Conservation (phyloP, 164 flowering plant species). For the Magnolia officinalis region DNA sequence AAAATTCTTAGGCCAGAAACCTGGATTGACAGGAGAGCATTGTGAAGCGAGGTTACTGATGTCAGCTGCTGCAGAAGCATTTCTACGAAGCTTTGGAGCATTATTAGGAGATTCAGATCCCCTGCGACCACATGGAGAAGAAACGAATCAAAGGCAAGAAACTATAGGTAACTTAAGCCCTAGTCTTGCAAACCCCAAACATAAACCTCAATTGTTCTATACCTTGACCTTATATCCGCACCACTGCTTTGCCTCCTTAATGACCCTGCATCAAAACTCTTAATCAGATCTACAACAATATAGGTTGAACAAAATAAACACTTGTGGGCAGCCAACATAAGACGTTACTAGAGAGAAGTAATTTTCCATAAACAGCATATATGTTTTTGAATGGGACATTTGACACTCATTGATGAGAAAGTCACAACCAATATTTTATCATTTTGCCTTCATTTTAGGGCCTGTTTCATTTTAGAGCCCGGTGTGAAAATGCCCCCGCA, state of each 20-base stretch:
- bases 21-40: slow-evolving; percentile 43
- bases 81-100: slow-evolving; percentile 65
- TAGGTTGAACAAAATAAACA: background rate
- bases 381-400: too few relatives aligned
- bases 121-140: slow-evolving; percentile 28
- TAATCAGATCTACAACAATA: slow-evolving; percentile 1
- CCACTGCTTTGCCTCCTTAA: slow-evolving; percentile 81
- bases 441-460: too few relatives aligned
- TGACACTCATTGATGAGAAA: too few relatives aligned
- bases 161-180: background rate
- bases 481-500: too few relatives aligned
- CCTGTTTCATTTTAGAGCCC: too few relatives aligned
- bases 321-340: background rate
- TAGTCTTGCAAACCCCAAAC: background rate
- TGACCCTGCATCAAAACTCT: slow-evolving; percentile 41
- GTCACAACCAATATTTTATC: too few relatives aligned
- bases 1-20: slow-evolving; percentile 24
- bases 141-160: background rate
- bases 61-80: slow-evolving; percentile 71
- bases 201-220: slow-evolving; percentile 6
- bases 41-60: slow-evolving; percentile 47
- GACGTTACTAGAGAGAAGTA: too few relatives aligned
- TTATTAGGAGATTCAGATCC: slow-evolving; percentile 34
- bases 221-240: slow-evolving; percentile 63
- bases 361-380: too few relatives aligned